Conservation (phyloP, 768 basidiomycete genomes). For the Lyophyllum semitale region DNA sequence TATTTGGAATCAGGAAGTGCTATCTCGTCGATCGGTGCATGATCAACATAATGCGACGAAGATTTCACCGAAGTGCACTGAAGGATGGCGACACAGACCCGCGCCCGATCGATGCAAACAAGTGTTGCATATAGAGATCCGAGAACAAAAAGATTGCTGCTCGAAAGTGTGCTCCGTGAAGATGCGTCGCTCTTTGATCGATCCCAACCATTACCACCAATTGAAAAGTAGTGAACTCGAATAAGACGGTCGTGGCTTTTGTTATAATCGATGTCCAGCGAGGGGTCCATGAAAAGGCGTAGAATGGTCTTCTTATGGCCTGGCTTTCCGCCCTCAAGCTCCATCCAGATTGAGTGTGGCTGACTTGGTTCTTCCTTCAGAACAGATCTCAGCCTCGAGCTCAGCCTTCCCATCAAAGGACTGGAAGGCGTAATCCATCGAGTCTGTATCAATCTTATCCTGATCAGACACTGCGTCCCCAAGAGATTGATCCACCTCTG, state of each 20-base stretch:
- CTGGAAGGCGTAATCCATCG: background rate
- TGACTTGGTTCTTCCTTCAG: background rate
- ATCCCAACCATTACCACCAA: constrained; percentile 18
- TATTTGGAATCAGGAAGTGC: constrained; percentile 12
- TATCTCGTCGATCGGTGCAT: constrained; percentile 14
- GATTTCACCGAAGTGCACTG: constrained; percentile 12
- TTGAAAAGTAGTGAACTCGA: constrained; percentile 18
- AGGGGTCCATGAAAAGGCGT: constrained; percentile 11
- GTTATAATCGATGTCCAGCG: constrained; percentile 12
- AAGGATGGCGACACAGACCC: constrained; percentile 8
- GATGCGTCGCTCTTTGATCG: background rate
- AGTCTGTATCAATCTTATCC: background rate
- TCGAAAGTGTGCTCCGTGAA: background rate
- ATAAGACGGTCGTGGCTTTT: constrained; percentile 23
- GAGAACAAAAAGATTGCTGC: background rate
- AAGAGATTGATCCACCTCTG: constrained; percentile 23
- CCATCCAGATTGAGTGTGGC: constrained; percentile 12
- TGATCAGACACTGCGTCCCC: background rate
- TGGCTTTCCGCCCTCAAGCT: constrained; percentile 1
- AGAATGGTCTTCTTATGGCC: constrained; percentile 20
- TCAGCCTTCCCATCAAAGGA: background rate
- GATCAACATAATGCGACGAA: constrained; percentile 1
- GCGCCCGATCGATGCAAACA: constrained; percentile 1
- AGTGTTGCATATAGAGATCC: constrained; percentile 13
- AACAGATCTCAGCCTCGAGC: background rate